These are phyloP conservation scores for Puccinia brachypodii DNA, from an alignment of 1,284 basidiomycete genomes.

Conservation along the genomic window DNA sequence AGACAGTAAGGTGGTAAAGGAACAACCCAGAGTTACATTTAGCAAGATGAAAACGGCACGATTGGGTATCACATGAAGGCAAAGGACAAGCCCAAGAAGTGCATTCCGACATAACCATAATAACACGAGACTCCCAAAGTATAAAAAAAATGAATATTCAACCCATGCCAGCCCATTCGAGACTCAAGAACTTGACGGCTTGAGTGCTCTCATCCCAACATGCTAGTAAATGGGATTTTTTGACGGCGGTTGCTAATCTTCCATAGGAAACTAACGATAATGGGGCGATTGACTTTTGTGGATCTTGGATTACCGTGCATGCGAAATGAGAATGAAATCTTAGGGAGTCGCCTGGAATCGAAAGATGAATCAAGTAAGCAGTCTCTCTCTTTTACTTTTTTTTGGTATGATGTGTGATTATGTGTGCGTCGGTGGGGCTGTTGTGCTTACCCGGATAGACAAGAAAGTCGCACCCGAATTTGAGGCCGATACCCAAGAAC, in stretches of 20 bases:
- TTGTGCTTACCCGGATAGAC: constrained; percentile 80
- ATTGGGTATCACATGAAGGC: too few relatives aligned
- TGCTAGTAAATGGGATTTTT: constrained; percentile 90
- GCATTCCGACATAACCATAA: too few relatives aligned
- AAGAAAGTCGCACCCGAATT: constrained; percentile 92
- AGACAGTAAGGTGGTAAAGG: too few relatives aligned
- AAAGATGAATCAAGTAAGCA: constrained; percentile 12
- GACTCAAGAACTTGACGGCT: constrained; percentile 30
- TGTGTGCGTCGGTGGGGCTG: constrained; percentile 28
- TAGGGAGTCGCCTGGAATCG: constrained; percentile 76
- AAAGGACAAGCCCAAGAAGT: too few relatives aligned
- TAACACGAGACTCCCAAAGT: too few relatives aligned
- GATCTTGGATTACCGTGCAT: constrained; percentile 72
- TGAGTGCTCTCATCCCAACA: constrained; percentile 56
- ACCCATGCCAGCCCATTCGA: constrained; percentile 48
- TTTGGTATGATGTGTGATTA: background rate
- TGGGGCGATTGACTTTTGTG: constrained; percentile 67
- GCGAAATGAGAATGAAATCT: constrained; percentile 97
- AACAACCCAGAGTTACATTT: too few relatives aligned
- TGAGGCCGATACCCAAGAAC: constrained; percentile 81
- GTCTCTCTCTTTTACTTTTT: background rate
- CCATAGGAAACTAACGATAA: constrained; percentile 95
- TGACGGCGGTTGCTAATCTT: constrained; percentile 91
- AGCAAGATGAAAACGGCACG: too few relatives aligned
- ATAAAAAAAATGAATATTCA: too few relatives aligned